Base-by-base conservation (phyloP, 768 basidiomycete species). In the Saitozyma sp. region DNA sequence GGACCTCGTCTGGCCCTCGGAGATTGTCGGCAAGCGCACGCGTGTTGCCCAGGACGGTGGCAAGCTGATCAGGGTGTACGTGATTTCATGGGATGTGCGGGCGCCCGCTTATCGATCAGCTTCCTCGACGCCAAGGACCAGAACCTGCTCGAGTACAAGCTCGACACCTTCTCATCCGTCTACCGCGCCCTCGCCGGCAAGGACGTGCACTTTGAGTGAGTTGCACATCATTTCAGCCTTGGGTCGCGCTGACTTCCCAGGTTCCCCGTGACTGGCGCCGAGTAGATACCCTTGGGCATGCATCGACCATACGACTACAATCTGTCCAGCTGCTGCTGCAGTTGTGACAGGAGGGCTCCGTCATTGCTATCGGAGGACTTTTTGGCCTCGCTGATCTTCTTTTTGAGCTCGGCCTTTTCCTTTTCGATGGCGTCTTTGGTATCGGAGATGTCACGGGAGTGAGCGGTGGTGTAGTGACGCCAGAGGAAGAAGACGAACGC, bases 131-230 rank as follows among this genome's bases (percentile, higher is more conserved):
- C 92, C 69, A 98, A 98, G 82, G 96, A 99, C 79, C 87, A 92
- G 60, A 98, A 93, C 80, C 90, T 92, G 76, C 85, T 98, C 79
- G 96, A 98, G 85, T 97, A 99, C 89, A 99, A 99, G 86, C 86
- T 98, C 74, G 96, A 99, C 84, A 95, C 94, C 67, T 99, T 98
- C 85, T 90, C 94, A 54, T 93, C 92, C 48, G 91, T 98, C 67
- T 97, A 96, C 86, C 90, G 72, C 46, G 86, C 89, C 66, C 83
- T 96, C 80, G 95, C 93, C 68, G 94, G 94, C 80, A 97, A 96
- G 85, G 94, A 97, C 67, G 94, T 96, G 62, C 71, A 77, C 70
- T 79, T 79, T 57, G 76, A 78, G 73, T 79, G 56, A 71, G 74
- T 68, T 5, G 11, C 13, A 11, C 6, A 46, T 3, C 6, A 6